Base-by-base conservation (phyloP, 805 yeast species). In the Starmerella cellae region DNA sequence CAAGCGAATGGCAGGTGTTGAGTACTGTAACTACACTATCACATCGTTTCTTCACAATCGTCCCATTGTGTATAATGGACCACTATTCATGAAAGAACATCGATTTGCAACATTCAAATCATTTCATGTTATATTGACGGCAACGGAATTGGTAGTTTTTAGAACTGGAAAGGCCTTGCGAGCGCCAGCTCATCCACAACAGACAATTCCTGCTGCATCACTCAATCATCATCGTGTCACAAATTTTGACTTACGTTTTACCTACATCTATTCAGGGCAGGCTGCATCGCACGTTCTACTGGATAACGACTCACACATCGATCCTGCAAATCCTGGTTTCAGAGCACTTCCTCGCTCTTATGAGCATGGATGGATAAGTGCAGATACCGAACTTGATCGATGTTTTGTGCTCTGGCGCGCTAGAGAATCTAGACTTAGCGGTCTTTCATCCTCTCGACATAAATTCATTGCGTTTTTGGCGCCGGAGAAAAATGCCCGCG, bases 381-480 rank as follows among this genome's bases (percentile, higher is more conserved):
- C 74, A 8, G 97, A 88, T 53, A 81, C 77, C 37, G 91, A 82
- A 50, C 52, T 68, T n/a, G 62, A 73, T 22, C 65, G 94, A 38
- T 75, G 91, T 48, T 85, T 88, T 54, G 82, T 91, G 0, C 52
- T 88, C 2, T 85, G 95, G 95, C 74, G 77, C 8, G 9, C 35
- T 2, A 60, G 88, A 85, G 24, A 23, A 17, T 19, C 44, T 22
- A 27, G 42, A 36, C 37, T 59, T 70, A 70, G 4, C 64, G 70
- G 16, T 68, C 73, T 41, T 59, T 80, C 30, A 88, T 4, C 17
- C 16, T 22, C 11, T 22, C n/a, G 9, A 6, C 94, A 1, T 67
- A 67, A 39, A 69, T 76, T 35, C 65, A 80, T 26, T 63, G 77
- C 80, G 2, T 85, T 87, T 56, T 69, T 84, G 73, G 78, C 95